These are phyloP conservation scores for Saccharomycopsis schoenii DNA, from an alignment of 805 yeast genomes.

Conservation along the genomic window DNA sequence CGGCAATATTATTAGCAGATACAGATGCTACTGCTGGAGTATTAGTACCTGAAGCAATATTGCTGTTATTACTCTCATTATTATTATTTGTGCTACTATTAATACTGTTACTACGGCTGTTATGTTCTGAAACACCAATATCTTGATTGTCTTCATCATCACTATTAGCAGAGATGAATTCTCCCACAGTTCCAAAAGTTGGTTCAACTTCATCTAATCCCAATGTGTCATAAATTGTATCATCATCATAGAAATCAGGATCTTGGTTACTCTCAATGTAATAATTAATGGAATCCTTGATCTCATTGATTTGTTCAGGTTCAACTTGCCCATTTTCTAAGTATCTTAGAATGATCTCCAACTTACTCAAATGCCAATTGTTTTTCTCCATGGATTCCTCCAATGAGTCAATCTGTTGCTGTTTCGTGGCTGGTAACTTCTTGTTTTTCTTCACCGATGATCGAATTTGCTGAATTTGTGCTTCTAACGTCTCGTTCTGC, in stretches of 20 bases:
- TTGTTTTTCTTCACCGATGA: slow-evolving; percentile 49
- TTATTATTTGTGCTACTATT: not conserved
- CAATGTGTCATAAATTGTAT: slow-evolving; percentile 81
- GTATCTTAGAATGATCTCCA: slow-evolving; percentile 69
- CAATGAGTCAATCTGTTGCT: slow-evolving; percentile 50
- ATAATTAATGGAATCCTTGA: slow-evolving; percentile 83
- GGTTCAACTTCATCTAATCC: slow-evolving; percentile 43
- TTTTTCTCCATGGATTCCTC: slow-evolving; percentile 48
- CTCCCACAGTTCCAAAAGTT: slow-evolving; percentile 17
- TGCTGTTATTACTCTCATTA: not conserved
- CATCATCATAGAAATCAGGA: slow-evolving; percentile 89
- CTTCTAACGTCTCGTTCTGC: slow-evolving; percentile 73
- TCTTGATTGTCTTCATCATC: slow-evolving; percentile 2
- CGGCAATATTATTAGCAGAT: slow-evolving; percentile 8
- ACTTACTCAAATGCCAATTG: slow-evolving; percentile 63
- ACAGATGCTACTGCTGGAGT: not conserved
- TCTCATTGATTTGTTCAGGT: slow-evolving; percentile 67
- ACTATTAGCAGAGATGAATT: slow-evolving; percentile 12
- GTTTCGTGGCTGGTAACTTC: slow-evolving; percentile 43
- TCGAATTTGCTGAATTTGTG: slow-evolving; percentile 48
- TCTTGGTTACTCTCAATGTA: slow-evolving; percentile 92
- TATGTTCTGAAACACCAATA: not conserved
- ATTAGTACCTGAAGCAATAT: not conserved
- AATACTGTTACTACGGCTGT: not conserved
- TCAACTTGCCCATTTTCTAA: slow-evolving; percentile 75